Evolutionary conservation across 768 basidiomycete species (phyloP), one percentile per base, ranked within the genome.

Genomic region (Trametes villosa): DNA sequence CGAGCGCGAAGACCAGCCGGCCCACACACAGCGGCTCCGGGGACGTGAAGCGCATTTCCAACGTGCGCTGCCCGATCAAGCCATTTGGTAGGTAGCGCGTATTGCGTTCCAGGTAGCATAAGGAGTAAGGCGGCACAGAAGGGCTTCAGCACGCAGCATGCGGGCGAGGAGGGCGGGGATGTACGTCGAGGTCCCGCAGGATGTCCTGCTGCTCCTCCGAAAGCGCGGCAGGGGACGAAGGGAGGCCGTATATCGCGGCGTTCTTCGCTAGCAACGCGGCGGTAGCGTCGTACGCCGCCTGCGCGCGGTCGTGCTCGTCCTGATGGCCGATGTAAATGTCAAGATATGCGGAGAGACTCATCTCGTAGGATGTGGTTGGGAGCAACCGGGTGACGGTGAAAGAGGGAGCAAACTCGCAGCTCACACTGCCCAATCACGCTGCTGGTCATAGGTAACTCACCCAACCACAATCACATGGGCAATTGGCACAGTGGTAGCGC

Each of bases 151-250:
- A n/a, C 22, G 24, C 31, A n/a, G 47, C 4, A 31, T 13, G n/a
- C 17, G 15, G 30, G 40, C 18, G 5, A 40, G 33, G 41, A 48
- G 31, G 33, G 36, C n/a, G 34, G 15, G 40, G 8, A 49, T 65
- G 61, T 74, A 76, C 75, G 67, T 77, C 69, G 52, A 77, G 61
- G 45, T 77, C 76, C 42, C 61, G 60, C 13, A 80, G 68, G 46
- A 77, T 78, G 26, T 82, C 79, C 48, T 70, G 71, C 33, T 80
- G 78, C 60, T 79, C 78, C 27, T 76, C 77, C 40, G 78, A 71
- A 1, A 84, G 72, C 15, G 78, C 73, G 3, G 72, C 69, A 7
- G 79, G 75, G 9, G 56, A 59, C 4, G 73, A 59, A 5, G 81
- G 76, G 1, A 85, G 70, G 7, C 77, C 77, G 59, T 83, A 84